A percentile compares a stretch with the other conserved stretches of the same genome.
Evolutionary conservation across 2,329 filamentous ascomycete species (phyloP).

Genomic region (Verticillium nubilum): DNA sequence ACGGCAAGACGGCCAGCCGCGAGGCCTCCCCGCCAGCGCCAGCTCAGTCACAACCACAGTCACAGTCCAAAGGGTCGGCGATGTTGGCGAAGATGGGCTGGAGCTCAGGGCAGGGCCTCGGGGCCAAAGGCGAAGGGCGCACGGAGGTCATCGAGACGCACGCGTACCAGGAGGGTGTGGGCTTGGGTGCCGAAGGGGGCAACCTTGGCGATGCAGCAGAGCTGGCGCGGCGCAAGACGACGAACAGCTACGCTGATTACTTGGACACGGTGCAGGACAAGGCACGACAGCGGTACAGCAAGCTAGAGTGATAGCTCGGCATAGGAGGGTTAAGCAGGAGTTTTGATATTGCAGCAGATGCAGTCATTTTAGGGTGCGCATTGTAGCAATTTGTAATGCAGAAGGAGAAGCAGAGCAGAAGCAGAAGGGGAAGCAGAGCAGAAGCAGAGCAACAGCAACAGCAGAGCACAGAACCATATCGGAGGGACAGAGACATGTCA

Average conservation of each 20-base stretch:
- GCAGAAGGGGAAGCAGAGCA: too few relatives aligned
- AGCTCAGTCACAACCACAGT: conserved; percentile 22
- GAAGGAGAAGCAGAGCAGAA: too few relatives aligned
- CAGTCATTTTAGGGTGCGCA: too few relatives aligned
- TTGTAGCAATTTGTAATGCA: too few relatives aligned
- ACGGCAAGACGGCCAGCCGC: conserved; percentile 6
- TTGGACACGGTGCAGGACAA: conserved; percentile 59
- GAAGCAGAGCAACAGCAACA: too few relatives aligned
- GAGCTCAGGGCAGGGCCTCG: conserved; percentile 59
- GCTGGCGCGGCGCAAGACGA: conserved; percentile 57
- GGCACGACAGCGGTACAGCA: conserved; percentile 61
- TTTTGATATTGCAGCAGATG: too few relatives aligned
- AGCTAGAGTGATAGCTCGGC: conserved; percentile 33
- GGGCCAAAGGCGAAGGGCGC: conserved; percentile 55
- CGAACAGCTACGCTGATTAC: conserved; percentile 55
- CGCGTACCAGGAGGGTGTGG: conserved; percentile 63
- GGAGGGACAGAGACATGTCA: too few relatives aligned
- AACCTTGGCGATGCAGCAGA: conserved; percentile 63
- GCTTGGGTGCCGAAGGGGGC: conserved; percentile 63
- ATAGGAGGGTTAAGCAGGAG: too few relatives aligned
- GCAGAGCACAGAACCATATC: too few relatives aligned
- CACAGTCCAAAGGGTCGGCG: conserved; percentile 57
- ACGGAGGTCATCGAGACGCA: conserved; percentile 60
- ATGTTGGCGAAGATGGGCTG: conserved; percentile 71
- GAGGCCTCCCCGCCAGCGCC: conserved; percentile 20